These are phyloP conservation scores for Cercospora berteroae DNA, from an alignment of 2,329 filamentous ascomycete species.

Conservation along the genomic window DNA sequence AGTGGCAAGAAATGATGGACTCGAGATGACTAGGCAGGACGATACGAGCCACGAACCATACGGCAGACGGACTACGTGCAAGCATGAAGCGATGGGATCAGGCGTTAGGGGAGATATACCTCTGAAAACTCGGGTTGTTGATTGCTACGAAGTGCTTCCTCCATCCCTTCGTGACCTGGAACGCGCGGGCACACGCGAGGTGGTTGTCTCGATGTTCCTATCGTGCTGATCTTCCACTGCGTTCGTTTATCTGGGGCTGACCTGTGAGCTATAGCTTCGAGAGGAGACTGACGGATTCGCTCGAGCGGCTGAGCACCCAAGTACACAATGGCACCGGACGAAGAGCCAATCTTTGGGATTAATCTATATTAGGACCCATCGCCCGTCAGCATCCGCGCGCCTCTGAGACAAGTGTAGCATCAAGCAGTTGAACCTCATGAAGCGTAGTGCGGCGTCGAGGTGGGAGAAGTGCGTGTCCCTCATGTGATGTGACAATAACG, in stretches of 20 bases:
- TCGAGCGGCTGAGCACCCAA: not conserved
- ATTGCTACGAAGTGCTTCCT: not conserved
- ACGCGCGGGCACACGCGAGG: not conserved
- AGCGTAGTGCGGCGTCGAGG: not conserved
- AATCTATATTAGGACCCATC: not conserved
- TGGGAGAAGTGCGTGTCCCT: not conserved
- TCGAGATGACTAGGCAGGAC: not conserved
- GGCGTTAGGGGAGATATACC: conserved; percentile 22
- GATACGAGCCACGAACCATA: conserved; percentile 9
- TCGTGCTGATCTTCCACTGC: not conserved
- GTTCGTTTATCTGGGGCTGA: not conserved
- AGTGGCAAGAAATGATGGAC: conserved; percentile 80
- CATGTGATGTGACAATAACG: not conserved
- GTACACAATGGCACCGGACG: not conserved
- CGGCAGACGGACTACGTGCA: conserved; percentile 6
- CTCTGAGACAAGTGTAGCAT: not conserved
- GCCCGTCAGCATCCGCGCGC: not conserved
- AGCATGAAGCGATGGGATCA: conserved; percentile 9
- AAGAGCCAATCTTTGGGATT: not conserved
- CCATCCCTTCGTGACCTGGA: not conserved
- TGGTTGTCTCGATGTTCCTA: not conserved
- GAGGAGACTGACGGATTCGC: not conserved
- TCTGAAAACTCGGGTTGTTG: conserved; percentile 7
- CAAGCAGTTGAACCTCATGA: not conserved
- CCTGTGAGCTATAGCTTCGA: not conserved